Conservation (phyloP, 2,329 filamentous ascomycete species). For the Aspergillus niger region DNA sequence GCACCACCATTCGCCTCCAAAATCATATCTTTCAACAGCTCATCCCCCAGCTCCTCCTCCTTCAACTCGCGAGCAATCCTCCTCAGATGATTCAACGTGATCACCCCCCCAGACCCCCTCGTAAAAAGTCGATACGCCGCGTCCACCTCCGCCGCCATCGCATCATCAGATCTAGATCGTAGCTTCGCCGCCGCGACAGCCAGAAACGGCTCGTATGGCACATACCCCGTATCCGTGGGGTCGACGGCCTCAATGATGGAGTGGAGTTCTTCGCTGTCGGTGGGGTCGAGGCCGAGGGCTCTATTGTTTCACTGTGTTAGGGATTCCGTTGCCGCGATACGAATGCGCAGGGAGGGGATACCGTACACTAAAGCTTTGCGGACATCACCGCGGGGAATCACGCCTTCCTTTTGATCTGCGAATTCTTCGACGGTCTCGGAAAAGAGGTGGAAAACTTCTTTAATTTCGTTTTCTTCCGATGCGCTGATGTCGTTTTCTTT, state of each 20-base stretch:
- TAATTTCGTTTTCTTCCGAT: slow-evolving; percentile 85
- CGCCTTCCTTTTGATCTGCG: slow-evolving; percentile 70
- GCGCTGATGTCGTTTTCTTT: slow-evolving; percentile 86
- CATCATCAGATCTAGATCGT: slow-evolving; percentile 57
- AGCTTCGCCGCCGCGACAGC: slow-evolving; percentile 86
- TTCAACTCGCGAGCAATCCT: slow-evolving; percentile 78
- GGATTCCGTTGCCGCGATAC: background rate
- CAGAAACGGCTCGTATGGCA: slow-evolving; percentile 79
- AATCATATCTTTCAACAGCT: slow-evolving; percentile 89
- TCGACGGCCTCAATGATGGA: slow-evolving; percentile 82
- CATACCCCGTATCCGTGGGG: slow-evolving; percentile 75
- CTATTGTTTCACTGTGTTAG: slow-evolving; percentile 45
- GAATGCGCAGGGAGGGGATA: slow-evolving; percentile 4
- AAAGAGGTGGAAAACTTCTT: slow-evolving; percentile 86
- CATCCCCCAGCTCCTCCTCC: slow-evolving; percentile 75
- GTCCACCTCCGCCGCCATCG: slow-evolving; percentile 69
- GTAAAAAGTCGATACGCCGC: slow-evolving; percentile 84
- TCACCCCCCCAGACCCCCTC: slow-evolving; percentile 56
- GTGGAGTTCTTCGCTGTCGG: slow-evolving; percentile 64
- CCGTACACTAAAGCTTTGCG: slow-evolving; percentile 72
- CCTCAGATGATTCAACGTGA: slow-evolving; percentile 76
- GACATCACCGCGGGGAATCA: slow-evolving; percentile 68
- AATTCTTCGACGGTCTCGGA: slow-evolving; percentile 58
- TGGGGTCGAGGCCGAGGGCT: slow-evolving; percentile 76
- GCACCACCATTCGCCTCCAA: slow-evolving; percentile 85